Percentiles rank a stretch among this genome's conserved stretches.
These are phyloP conservation scores for Penicillium sp. DNA, from an alignment of 2,329 filamentous ascomycete genomes.

Conservation along the genomic window DNA sequence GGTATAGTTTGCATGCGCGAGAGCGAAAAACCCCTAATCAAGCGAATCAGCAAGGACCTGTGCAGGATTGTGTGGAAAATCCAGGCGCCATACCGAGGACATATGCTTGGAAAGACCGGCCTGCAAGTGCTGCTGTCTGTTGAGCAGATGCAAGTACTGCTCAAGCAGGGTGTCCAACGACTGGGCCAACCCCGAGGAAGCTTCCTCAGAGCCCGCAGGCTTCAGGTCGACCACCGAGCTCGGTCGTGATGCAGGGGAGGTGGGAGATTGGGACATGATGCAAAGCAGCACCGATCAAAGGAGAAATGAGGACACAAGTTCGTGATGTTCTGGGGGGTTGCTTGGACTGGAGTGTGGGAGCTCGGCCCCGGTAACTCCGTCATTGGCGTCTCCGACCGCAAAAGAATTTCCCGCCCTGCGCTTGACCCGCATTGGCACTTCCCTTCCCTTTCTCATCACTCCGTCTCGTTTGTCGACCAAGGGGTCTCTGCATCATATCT, in stretches of 20 bases:
- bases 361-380: conserved; percentile 40
- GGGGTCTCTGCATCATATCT: too few relatives aligned
- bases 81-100: conserved; percentile 43
- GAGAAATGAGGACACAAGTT: background rate
- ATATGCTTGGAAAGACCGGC: conserved; percentile 36
- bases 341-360: conserved; percentile 11
- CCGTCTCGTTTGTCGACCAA: background rate
- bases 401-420: conserved; percentile 38
- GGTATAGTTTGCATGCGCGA: conserved; percentile 50
- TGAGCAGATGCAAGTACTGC: conserved; percentile 44
- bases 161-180: conserved; percentile 43
- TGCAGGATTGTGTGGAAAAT: too few relatives aligned
- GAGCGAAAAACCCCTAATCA: conserved; percentile 47
- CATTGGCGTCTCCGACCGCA: conserved; percentile 33
- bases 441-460: conserved; percentile 3
- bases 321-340: background rate
- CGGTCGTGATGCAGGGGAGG: conserved; percentile 35
- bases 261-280: conserved; percentile 35
- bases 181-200: conserved; percentile 29
- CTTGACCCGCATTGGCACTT: conserved; percentile 9
- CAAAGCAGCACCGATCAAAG: background rate
- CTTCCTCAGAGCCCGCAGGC: conserved; percentile 14
- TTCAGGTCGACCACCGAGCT: conserved; percentile 29
- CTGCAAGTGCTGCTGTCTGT: conserved; percentile 44
- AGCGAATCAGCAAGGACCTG: conserved; percentile 18